Base-by-base conservation (phyloP, 352 stramenopile genomes). In the Globisporangium solare region DNA sequence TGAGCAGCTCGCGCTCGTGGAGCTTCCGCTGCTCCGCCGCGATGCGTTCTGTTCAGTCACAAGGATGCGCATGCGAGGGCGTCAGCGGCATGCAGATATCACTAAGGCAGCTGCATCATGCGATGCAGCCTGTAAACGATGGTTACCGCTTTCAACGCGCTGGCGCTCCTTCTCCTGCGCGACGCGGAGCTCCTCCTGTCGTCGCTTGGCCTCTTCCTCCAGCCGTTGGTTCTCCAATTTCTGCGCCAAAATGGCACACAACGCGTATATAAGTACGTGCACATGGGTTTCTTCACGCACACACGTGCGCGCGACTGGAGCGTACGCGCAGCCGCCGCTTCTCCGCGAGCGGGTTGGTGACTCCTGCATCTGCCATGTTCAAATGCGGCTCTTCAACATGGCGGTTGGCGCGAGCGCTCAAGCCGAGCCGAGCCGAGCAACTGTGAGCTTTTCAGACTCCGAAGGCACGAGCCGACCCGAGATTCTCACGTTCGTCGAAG, bases 211-310 rank as follows among this genome's bases (percentile, higher is more conserved):
- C 18, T 81, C 76, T 24, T 81, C 70, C 51, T 88, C 74, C 47
- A 91, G 61, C 11, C 66, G 78, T 60, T 88, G 64, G 42, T 89
- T 85, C 58, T 89, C 79, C 15, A 89, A 51, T 84, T 88, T 89
- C 81, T 91, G 63, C 45, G 24, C 17, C 39, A 43, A n/a, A n/a
- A 15, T 27, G 24, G 18, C 10, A n/a, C 39, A 43, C 39, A 43
- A 43, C 27, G 13, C 20, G 53, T 3, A 24, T 18, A 35, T 13
- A 40, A 45, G n/a, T 18, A 2, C n/a, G 12, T 7, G 48, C 13
- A 41, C 18, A 18, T 8, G 7, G 15, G 24, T 18, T 8, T n/a
- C 5, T n/a, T 15, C 15, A 13, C 21, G 4, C 8, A 27, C 14
- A 6, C 37, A n/a, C 14, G 2, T 20, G 24, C 37, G 6, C 2